Percentiles rank a stretch among this genome's conserved stretches.
phyloP scores from a whole-genome alignment of 169 alveolate species.

The Eimeria nieschulzi region DNA sequence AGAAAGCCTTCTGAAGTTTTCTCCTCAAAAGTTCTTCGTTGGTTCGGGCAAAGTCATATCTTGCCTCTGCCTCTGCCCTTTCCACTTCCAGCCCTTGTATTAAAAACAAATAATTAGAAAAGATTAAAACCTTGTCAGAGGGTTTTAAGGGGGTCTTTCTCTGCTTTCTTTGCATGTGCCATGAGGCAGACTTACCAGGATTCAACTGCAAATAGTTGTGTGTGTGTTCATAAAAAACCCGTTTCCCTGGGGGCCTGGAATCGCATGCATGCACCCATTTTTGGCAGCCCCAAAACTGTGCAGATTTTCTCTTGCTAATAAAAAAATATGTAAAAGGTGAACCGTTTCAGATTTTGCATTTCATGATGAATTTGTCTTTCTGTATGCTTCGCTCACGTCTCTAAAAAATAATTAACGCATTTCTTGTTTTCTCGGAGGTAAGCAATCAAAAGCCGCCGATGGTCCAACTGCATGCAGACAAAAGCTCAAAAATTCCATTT shows the following conservation, averaged over 20 bases:
- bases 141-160: background rate
- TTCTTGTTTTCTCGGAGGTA: conserved; percentile 38
- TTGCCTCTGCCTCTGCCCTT: conserved; percentile 37
- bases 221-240: conserved; percentile 21
- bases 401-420: conserved; percentile 39
- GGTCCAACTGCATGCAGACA: background rate
- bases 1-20: conserved; percentile 10
- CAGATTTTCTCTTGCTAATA: too few species aligned
- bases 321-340: too few species aligned
- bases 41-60: conserved; percentile 1
- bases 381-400: background rate
- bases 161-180: background rate
- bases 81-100: conserved; percentile 34
- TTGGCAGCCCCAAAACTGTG: too few species aligned
- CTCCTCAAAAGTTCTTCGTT: background rate
- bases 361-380: too few species aligned
- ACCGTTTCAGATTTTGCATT: too few species aligned
- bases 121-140: background rate
- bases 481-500: too few species aligned
- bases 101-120: too few species aligned
- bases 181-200: background rate
- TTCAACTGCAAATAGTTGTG: conserved; percentile 30
- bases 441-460: conserved; percentile 25
- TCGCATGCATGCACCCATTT: background rate
- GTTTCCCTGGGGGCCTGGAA: conserved; percentile 48